Base-by-base conservation (phyloP, 83 land plant species). In the Picea mariana region DNA sequence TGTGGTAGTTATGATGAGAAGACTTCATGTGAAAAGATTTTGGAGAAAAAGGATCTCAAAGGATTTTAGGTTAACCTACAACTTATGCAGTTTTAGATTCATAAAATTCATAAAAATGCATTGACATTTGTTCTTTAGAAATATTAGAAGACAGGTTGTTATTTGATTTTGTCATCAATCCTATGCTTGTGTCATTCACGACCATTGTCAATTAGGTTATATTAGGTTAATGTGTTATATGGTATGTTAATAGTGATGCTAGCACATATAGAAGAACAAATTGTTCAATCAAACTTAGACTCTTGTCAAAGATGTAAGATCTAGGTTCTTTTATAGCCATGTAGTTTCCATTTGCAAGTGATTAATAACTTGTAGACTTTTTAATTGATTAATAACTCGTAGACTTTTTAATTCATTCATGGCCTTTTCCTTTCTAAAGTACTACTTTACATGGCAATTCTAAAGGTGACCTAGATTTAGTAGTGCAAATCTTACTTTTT, bases 1-100 rank as follows among this genome's bases (percentile, higher is more conserved):
- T 66, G 60, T 26, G 38, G 52, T 87, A 95, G 98, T 82, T 87
- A 80, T 80, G 98, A 95, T 79, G 98, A 95, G 68, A 93, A 84
- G 81, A 80, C 83, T 55, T 90, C 93, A 63, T 94, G 97, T 80
- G 84, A 86, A 80, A 89, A 88, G 89, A 82, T 95, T 82, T 72
- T 95, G 77, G 92, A 90, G 60, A 93, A 89, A 82, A 82, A 79
- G 86, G 91, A 88, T 26, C 83, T 95, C 66, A 84, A 62, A 68
- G 93, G 91, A 16, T 93, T 82, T 84, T 94, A 93, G 93, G 97
- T 95, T 82, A 82, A 16, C 16, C 62, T 23, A 6, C 44, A 44
- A 73, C 49, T 49, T 73, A 20, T 73, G 55, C 58, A 73, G 24
- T 5, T 81, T 6, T 26, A 27, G 21, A 77, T 76, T 24, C 80